Evolutionary conservation across 768 basidiomycete genomes (phyloP).

Genomic region (Coprinopsis strossmayeri): DNA sequence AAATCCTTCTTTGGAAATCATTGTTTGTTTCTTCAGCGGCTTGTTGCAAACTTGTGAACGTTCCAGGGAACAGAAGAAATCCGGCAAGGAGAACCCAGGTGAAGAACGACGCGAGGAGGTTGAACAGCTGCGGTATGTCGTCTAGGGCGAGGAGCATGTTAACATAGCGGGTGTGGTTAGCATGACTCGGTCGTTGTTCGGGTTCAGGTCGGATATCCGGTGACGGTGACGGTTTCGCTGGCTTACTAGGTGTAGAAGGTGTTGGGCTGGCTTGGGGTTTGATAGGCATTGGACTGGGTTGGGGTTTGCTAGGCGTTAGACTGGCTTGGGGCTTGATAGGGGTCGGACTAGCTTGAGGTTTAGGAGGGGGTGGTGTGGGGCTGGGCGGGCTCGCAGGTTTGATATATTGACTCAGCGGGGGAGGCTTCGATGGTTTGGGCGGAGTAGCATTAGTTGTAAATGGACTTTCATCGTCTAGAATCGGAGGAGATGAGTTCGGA

Average conservation of each 20-base stretch:
- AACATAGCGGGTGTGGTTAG: slow-evolving; percentile 42
- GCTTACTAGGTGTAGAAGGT: no score
- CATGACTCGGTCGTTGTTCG: background rate
- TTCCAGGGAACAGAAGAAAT: slow-evolving; percentile 57
- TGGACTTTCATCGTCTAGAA: no score
- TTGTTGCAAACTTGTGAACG: slow-evolving; percentile 44
- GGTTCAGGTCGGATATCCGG: background rate
- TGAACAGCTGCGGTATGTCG: slow-evolving; percentile 42
- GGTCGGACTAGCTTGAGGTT: no score
- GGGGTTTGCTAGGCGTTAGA: no score
- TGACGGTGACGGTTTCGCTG: background rate
- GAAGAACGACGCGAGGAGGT: slow-evolving; percentile 49
- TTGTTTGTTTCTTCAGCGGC: slow-evolving; percentile 18
- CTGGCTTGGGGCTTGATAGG: no score
- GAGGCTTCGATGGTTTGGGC: background rate
- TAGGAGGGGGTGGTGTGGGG: no score
- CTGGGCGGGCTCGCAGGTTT: background rate
- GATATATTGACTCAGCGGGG: background rate
- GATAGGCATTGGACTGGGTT: no score
- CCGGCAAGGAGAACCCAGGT: slow-evolving; percentile 60
- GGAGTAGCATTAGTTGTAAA: background rate
- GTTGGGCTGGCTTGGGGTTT: no score
- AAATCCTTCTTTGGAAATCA: slow-evolving; percentile 3
- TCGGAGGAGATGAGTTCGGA: background rate
- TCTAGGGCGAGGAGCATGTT: slow-evolving; percentile 59